These are phyloP conservation scores for Populus alba DNA, from an alignment of 345 rosid species.

Conservation along the genomic window DNA sequence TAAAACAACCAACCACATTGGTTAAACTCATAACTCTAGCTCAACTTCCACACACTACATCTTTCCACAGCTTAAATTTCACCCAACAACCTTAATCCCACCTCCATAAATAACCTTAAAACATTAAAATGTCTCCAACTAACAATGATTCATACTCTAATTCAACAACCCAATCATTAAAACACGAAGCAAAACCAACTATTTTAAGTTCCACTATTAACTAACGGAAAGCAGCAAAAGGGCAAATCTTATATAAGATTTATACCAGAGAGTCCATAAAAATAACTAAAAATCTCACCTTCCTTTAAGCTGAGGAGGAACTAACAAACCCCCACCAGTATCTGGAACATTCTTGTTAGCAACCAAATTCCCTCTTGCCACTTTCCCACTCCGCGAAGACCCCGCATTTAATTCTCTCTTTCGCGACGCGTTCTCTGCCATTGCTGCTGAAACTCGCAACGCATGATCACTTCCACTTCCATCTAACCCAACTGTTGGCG, in stretches of 20 bases:
- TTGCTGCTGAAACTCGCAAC: conserved; percentile 72
- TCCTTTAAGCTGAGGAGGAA: conserved; percentile 89
- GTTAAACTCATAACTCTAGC: neutral
- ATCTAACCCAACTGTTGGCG: conserved; percentile 30
- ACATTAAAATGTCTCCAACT: neutral
- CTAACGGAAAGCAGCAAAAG: neutral
- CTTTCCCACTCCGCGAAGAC: conserved; percentile 48
- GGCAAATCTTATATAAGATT: neutral
- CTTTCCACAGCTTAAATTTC: neutral
- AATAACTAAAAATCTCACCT: conserved; percentile 41
- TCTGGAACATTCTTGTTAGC: conserved; percentile 56
- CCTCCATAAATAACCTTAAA: neutral
- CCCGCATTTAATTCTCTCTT: conserved; percentile 55
- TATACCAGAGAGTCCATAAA: neutral
- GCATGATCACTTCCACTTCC: conserved; percentile 61
- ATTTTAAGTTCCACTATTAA: neutral
- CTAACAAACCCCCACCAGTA: conserved; percentile 54
- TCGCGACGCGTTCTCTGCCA: conserved; percentile 58
- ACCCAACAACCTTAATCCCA: neutral
- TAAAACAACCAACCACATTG: neutral
- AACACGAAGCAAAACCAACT: too few relatives aligned
- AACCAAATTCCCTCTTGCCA: conserved; percentile 57
- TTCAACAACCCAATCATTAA: neutral
- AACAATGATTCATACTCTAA: neutral
- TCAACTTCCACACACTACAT: neutral